Conservation (phyloP, 805 yeast genomes). For the Teunomyces cretensis region DNA sequence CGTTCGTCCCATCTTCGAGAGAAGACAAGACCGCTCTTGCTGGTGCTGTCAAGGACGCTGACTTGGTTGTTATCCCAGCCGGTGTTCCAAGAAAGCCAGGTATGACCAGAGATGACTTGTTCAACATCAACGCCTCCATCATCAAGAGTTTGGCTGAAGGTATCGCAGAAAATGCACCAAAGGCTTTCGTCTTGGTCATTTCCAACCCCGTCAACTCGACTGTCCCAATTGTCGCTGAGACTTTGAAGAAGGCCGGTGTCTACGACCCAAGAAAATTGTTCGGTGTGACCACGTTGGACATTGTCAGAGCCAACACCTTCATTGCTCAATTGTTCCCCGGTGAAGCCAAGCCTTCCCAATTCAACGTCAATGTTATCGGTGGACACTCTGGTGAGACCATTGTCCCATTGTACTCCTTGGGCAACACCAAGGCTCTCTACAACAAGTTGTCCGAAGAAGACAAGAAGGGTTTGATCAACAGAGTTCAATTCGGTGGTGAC, state of each 20-base stretch:
- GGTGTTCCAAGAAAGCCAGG: conserved; percentile 95
- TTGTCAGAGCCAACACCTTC: conserved; percentile 85
- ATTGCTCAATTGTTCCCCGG: conserved; percentile 53
- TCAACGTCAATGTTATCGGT: conserved; percentile 76
- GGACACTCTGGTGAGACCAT: conserved; percentile 96
- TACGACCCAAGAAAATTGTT: conserved; percentile 72
- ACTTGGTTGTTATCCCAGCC: conserved; percentile 68
- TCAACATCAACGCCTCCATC: conserved; percentile 80
- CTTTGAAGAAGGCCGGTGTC: conserved; percentile 63
- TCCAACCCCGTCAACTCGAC: conserved; percentile 95
- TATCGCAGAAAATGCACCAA: conserved; percentile 69
- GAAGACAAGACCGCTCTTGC: conserved; percentile 49
- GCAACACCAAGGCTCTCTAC: conserved; percentile 32
- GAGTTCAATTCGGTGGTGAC: conserved; percentile 77
- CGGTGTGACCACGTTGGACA: conserved; percentile 88
- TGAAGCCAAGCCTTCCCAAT: conserved; percentile 49
- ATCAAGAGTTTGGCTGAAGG: conserved; percentile 72
- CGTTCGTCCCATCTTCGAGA: conserved; percentile 58
- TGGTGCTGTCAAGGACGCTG: conserved; percentile 44
- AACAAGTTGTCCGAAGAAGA: conserved; percentile 34
- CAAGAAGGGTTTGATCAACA: conserved; percentile 38
- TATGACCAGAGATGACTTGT: conserved; percentile 88
- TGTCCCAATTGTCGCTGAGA: conserved; percentile 84
- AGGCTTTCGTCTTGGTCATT: conserved; percentile 76
- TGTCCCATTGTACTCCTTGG: conserved; percentile 72